Evolutionary conservation across 805 yeast species (phyloP).

Genomic region (Nakazawaea holstii): DNA sequence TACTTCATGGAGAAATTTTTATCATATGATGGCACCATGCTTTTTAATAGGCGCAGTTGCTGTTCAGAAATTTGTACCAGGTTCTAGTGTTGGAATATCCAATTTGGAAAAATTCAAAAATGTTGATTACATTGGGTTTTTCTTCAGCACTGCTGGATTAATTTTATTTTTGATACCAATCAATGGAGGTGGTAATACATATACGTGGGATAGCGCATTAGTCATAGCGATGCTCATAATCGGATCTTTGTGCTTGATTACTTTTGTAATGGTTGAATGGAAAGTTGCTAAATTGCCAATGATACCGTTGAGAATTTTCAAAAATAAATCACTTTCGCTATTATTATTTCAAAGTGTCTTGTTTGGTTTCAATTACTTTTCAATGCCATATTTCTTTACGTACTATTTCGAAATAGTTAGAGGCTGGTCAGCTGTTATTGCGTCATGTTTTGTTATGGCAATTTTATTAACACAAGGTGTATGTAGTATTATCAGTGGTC

Average conservation of each 20-base stretch:
- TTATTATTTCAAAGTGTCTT: constrained; percentile 34
- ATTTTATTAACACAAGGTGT: constrained; percentile 38
- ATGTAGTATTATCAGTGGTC: constrained; percentile 40
- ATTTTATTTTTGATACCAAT: constrained; percentile 48
- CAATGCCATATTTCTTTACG: constrained; percentile 43
- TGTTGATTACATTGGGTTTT: constrained; percentile 47
- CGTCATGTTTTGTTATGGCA: constrained; percentile 38
- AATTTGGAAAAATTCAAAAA: constrained; percentile 31
- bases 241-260: constrained; percentile 34
- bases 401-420: constrained; percentile 42
- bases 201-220: constrained; percentile 41
- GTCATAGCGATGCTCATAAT: constrained; percentile 34
- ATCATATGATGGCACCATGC: constrained; percentile 41
- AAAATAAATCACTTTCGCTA: constrained; percentile 27
- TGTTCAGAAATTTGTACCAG: constrained; percentile 24
- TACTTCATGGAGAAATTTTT: constrained; percentile 49
- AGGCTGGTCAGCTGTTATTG: constrained; percentile 30
- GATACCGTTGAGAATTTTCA: constrained; percentile 45
- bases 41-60: constrained; percentile 19
- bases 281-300: constrained; percentile 44
- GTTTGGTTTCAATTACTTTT: constrained; percentile 43
- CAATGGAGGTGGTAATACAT: constrained; percentile 54
- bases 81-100: constrained; percentile 31
- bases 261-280: constrained; percentile 46
- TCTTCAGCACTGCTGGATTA: constrained; percentile 37